Conservation (phyloP, 2,329 filamentous ascomycete species). For the Aplosporella prunicola region DNA sequence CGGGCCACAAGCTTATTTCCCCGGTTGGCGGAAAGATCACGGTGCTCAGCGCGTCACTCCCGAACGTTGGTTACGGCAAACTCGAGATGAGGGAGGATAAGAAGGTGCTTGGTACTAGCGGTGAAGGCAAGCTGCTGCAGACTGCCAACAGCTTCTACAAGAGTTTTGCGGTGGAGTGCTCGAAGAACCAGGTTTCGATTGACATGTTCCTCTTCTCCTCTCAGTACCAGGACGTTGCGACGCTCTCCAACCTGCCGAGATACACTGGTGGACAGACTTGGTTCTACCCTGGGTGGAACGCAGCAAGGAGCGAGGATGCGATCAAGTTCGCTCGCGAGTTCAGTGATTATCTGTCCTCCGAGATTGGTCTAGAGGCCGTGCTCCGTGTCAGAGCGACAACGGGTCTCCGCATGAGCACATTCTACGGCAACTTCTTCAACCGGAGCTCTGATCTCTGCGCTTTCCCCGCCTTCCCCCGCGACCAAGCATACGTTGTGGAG, state of each 20-base stretch:
- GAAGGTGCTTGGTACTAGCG: constrained; percentile 86
- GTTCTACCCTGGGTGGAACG: constrained; percentile 98
- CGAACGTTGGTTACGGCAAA: constrained; percentile 82
- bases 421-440: constrained; percentile 99
- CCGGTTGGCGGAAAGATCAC: constrained; percentile 91
- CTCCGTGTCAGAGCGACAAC: constrained; percentile 91
- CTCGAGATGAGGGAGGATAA: constrained; percentile 93
- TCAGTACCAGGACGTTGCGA: constrained; percentile 95
- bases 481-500: constrained; percentile 96
- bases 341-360: constrained; percentile 89
- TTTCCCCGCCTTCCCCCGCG: constrained; percentile 93
- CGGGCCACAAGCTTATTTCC: constrained; percentile 92
- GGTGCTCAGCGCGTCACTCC: constrained; percentile 79
- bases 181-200: constrained; percentile 96
- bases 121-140: constrained; percentile 79
- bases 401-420: constrained; percentile 89
- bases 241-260: constrained; percentile 84
- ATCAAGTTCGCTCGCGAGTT: constrained; percentile 98
- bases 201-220: constrained; percentile 97
- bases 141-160: constrained; percentile 97
- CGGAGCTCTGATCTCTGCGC: constrained; percentile 93
- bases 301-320: constrained; percentile 83
- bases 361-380: constrained; percentile 93
- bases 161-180: constrained; percentile 96
- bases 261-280: constrained; percentile 97